phyloP scores from a whole-genome alignment of 805 yeast genomes.

The Spathaspora hagerdaliae region DNA sequence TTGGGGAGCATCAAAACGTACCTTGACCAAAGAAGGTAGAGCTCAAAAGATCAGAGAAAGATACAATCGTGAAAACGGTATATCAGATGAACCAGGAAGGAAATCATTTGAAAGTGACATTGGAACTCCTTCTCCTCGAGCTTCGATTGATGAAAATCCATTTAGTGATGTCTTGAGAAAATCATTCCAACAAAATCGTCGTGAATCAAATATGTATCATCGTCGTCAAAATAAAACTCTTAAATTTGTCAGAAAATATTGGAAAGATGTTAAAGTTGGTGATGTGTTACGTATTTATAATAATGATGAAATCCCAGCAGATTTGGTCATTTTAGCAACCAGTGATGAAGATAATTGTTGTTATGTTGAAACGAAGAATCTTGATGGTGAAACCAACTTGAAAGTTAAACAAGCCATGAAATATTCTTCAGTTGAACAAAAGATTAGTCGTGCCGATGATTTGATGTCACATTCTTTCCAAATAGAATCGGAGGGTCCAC shows the following conservation, averaged over 20 bases:
- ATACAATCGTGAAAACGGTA: constrained; percentile 4
- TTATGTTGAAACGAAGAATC: constrained; percentile 50
- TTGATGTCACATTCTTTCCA: constrained; percentile 46
- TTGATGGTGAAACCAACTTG: constrained; percentile 55
- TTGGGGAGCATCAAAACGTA: constrained; percentile 23
- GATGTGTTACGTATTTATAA: constrained; percentile 64
- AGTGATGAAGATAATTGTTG: constrained; percentile 69
- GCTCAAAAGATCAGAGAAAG: constrained; percentile 23
- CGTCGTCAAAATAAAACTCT: constrained; percentile 15
- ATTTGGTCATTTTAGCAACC: constrained; percentile 61
- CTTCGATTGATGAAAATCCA: constrained; percentile 13
- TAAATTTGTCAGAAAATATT: constrained; percentile 33
- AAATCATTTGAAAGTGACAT: constrained; percentile 33
- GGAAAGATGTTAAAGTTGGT: constrained; percentile 78
- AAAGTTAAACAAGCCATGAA: constrained; percentile 74
- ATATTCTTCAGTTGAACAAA: constrained; percentile 48
- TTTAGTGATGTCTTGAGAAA: constrained; percentile 10
- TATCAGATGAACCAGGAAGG: constrained; percentile 10
- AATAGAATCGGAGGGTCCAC: constrained; percentile 84
- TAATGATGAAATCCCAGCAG: constrained; percentile 79
- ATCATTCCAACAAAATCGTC: constrained; percentile 16
- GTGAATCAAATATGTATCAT: neutral
- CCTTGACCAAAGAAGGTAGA: constrained; percentile 32
- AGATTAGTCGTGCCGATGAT: constrained; percentile 35
- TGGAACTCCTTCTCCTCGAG: constrained; percentile 10